phyloP scores from a whole-genome alignment of 2,329 filamentous ascomycete species.

The Epichloe sibirici region DNA sequence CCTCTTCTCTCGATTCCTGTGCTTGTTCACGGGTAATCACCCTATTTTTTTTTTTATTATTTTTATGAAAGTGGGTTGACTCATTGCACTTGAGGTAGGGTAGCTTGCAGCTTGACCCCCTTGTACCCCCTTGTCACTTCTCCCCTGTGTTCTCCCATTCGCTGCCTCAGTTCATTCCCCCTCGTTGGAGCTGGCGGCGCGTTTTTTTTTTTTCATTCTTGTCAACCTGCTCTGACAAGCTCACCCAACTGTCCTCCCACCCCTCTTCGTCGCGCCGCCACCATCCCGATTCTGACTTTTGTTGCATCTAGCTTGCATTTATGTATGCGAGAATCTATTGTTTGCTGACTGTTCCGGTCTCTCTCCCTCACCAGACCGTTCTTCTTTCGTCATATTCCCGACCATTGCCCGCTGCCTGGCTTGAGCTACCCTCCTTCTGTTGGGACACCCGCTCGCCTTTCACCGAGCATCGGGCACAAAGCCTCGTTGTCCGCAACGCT shows the following conservation, averaged over 20 bases:
- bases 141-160: slow-evolving; percentile 10
- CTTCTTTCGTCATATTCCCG: slow-evolving; percentile 11
- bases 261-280: slow-evolving; percentile 10
- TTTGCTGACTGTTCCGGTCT: slow-evolving; percentile 18
- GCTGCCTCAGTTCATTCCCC: slow-evolving; percentile 6
- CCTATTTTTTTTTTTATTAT: neutral
- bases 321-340: slow-evolving; percentile 21
- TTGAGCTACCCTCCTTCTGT: slow-evolving; percentile 13
- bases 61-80: neutral
- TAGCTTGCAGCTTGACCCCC: slow-evolving; percentile 9
- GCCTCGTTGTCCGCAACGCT: slow-evolving; percentile 11
- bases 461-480: slow-evolving; percentile 10
- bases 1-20: neutral
- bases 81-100: slow-evolving; percentile 7
- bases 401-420: slow-evolving; percentile 12
- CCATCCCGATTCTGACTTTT: slow-evolving; percentile 14
- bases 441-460: slow-evolving; percentile 15
- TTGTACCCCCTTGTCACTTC: slow-evolving; percentile 1
- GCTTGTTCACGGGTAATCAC: neutral
- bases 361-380: slow-evolving; percentile 13
- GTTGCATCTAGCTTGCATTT: slow-evolving; percentile 20
- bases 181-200: slow-evolving; percentile 9
- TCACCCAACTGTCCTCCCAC: slow-evolving; percentile 11
- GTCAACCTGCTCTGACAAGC: slow-evolving; percentile 7
- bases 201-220: slow-evolving; percentile 10